Evolutionary conservation across 768 basidiomycete species (phyloP), one percentile per base, ranked within the genome.

Genomic region (Zangia roseola): DNA sequence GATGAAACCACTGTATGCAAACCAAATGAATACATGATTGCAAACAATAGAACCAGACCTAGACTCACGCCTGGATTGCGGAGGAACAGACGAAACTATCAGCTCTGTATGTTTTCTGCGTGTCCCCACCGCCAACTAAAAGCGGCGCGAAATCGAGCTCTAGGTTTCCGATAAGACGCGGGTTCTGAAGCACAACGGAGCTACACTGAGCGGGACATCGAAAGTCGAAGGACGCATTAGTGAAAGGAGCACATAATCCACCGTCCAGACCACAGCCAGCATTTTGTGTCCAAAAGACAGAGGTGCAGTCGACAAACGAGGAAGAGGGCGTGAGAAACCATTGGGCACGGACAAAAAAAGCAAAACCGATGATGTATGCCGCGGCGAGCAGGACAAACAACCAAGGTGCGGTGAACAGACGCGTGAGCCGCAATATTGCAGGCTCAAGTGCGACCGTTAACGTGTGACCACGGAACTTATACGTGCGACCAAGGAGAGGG

Each of bases 51-150:
- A 14, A 34, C 47, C 44, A 20, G 44, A 31, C 31, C 14, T 16
- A 6, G 31, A 77, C 80, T 67, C 63, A 91, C 84, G 83, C 81
- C 72, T 93, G 91, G 34, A 84, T 74, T 34, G 89, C 91, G 35
- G 91, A 83, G 35, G 88, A 82, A 63, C 92, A 94, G 31, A 93
- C 80, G 63, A 93, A 94, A 47, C 77, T 83, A 63, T 94, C 92
- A 2, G 83, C 89, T 60, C 92, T 78, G 60, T 93, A 94, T 5
- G 90, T 92, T 34, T 63, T 61, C 40, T 82, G 74, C 1, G 52
- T 52, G 68, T 91, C 90, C 3, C 91, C 89, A 16, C 92, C 92
- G n/a, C 92, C 91, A 2, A 94, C 86, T 40, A 94, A 74, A 20
- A 93, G 72, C 7, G 91, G 89, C 19, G 80, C 76, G 55, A 81